Evolutionary conservation across 1,284 basidiomycete species (phyloP), one percentile per base, ranked within the genome.

Genomic region (Boletellus sp.): DNA sequence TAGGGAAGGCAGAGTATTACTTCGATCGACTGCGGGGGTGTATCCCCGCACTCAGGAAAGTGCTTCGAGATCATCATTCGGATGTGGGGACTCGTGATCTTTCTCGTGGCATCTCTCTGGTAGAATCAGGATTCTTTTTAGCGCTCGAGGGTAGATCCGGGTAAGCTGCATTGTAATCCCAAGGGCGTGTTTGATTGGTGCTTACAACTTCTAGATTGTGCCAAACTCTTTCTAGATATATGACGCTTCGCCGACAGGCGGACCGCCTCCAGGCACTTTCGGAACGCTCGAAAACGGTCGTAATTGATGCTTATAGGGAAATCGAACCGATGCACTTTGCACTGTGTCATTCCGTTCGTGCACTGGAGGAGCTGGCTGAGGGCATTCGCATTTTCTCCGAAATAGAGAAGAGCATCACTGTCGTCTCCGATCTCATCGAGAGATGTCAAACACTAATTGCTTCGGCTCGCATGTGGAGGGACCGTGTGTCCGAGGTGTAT

Each of bases 71-170:
- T 25, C 94, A 97, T 66, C 87, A 91, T 60, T 67, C 77, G 1
- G 95, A 99, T 61, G 64, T 99, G 34, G 77, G 80, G 8, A 91
- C 91, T 10, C 82, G 87, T 7, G 94, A 99, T 52, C 72, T 98
- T 11, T 85, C 85, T 58, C 78, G 91, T 47, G 92, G 87, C 5
- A 68, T 91, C 19, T 83, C 79, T 52, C 79, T 90, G 46, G 75
- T 92, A 8, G 94, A 98, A 68, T 92, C 87, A 39, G 76, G 82
- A 2, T 84, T 87, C 64, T 75, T 76, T 3, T 68, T 82, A 29
- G 84, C 84, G 1, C 56, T 92, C 6, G 75, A 75, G 40, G 57
- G 73, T 16, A 67, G 79, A 57, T 60, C 69, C 39, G 59, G 68
- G 79, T 81, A 59, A 51, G 70, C 4, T 40, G 10, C 26, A 19